phyloP scores from a whole-genome alignment of 331 rosid species.

The Phaseolus coccineus region DNA sequence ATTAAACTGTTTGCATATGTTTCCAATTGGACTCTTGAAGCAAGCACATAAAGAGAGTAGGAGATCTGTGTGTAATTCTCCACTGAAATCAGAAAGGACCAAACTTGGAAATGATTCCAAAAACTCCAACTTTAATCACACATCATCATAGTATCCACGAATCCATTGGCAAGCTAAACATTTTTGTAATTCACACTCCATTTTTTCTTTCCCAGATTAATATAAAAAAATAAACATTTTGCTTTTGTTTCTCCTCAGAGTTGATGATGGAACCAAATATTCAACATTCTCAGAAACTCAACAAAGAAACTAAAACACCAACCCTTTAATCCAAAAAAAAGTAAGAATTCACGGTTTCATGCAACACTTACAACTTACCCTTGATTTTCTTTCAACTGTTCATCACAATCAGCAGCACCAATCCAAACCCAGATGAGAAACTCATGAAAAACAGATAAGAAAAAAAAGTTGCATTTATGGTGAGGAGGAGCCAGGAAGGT shows the following conservation, averaged over 20 bases:
- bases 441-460: constrained; percentile 2
- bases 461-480: not conserved
- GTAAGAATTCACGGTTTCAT: constrained; percentile 40
- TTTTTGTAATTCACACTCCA: not conserved
- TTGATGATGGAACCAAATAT: constrained; percentile 29
- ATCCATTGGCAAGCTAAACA: not conserved
- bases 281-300: constrained; percentile 14
- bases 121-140: constrained; percentile 39
- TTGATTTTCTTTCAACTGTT: constrained; percentile 15
- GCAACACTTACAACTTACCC: constrained; percentile 44
- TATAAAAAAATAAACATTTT: constrained; percentile 13
- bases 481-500: constrained; percentile 33
- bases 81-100: constrained; percentile 1
- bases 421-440: constrained; percentile 41
- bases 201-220: constrained; percentile 21
- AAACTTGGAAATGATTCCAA: constrained; percentile 35
- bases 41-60: not conserved
- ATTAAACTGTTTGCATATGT: constrained; percentile 32
- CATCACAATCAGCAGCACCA: constrained; percentile 10
- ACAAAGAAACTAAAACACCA: constrained; percentile 31
- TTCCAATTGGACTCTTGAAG: constrained; percentile 13
- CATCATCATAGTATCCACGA: constrained; percentile 28
- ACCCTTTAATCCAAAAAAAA: constrained; percentile 19
- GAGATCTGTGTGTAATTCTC: constrained; percentile 26
- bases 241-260: not conserved